These are phyloP conservation scores for Silene coronaria DNA, from an alignment of 179 eudicot species.

Conservation along the genomic window DNA sequence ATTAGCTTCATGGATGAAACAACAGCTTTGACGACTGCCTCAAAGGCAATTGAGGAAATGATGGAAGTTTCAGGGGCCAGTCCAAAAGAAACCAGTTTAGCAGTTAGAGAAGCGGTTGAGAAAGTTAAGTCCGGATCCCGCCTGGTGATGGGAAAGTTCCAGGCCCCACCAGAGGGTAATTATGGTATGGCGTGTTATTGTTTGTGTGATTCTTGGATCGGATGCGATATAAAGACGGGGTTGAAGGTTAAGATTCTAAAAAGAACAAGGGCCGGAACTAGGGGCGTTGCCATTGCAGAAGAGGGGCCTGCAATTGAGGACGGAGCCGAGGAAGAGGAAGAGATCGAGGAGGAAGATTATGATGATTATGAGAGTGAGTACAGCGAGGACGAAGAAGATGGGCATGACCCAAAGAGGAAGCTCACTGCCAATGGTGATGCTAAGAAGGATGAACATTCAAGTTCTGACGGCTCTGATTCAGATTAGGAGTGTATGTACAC, in stretches of 20 bases:
- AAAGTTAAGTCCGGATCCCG: conserved; percentile 66
- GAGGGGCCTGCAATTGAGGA: conserved; percentile 49
- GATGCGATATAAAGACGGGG: conserved; percentile 53
- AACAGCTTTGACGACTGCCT: conserved; percentile 59
- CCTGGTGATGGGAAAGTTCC: conserved; percentile 70
- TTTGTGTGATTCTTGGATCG: conserved; percentile 76
- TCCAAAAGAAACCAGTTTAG: conserved; percentile 45
- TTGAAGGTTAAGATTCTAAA: conserved; percentile 63
- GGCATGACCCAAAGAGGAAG: conserved; percentile 37
- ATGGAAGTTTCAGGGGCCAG: conserved; percentile 65
- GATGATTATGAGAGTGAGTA: conserved; percentile 77
- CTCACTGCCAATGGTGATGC: conserved; percentile 30
- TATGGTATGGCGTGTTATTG: conserved; percentile 51
- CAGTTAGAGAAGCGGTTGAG: conserved; percentile 62
- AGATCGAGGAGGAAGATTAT: conserved; percentile 67
- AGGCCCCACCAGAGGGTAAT: conserved; percentile 66
- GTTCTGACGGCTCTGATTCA: conserved; percentile 50
- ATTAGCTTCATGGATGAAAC: conserved; percentile 66
- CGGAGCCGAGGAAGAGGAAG: conserved; percentile 64
- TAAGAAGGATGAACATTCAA: conserved; percentile 26
- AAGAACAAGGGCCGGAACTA: conserved; percentile 66
- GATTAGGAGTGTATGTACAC: conserved; percentile 39
- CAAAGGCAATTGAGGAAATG: conserved; percentile 56
- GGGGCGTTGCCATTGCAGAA: conserved; percentile 52
- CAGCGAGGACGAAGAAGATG: conserved; percentile 67